Percentiles rank a stretch among this genome's conserved stretches.
phyloP scores from a whole-genome alignment of 352 stramenopile species.

The Globisporangium parvum region DNA sequence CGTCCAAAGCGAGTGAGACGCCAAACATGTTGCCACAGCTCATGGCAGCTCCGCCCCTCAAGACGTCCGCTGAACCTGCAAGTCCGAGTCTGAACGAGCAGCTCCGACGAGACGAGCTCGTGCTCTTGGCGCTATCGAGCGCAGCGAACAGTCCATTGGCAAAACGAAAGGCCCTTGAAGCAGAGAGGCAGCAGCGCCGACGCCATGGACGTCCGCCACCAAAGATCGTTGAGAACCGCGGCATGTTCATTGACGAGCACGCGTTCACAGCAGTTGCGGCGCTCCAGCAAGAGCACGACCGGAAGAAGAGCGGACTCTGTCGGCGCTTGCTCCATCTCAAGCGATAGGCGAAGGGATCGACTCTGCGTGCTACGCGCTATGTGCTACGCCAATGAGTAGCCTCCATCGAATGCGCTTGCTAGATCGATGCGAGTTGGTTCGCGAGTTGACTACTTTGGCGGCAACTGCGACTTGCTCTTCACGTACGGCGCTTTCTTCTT shows the following conservation, averaged over 20 bases:
- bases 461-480: constrained; percentile 13
- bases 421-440: neutral
- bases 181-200: constrained; percentile 26
- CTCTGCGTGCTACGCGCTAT: too few species aligned
- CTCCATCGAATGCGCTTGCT: neutral
- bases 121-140: constrained; percentile 18
- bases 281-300: constrained; percentile 26
- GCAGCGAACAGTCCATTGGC: neutral
- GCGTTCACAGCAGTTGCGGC: constrained; percentile 15
- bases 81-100: constrained; percentile 10
- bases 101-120: constrained; percentile 25
- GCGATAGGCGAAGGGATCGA: neutral
- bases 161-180: constrained; percentile 3
- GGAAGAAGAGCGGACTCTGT: constrained; percentile 32
- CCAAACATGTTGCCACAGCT: neutral
- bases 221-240: constrained; percentile 27
- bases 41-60: neutral
- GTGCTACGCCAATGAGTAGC: neutral
- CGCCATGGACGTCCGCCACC: constrained; percentile 32
- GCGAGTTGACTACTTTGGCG: neutral
- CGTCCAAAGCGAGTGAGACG: too few species aligned
- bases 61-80: neutral
- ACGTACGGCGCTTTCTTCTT: constrained; percentile 35
- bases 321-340: constrained; percentile 36
- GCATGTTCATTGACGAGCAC: constrained; percentile 29